Conservation (phyloP, 2,329 filamentous ascomycete species). For the Emericellopsis cladophorae region DNA sequence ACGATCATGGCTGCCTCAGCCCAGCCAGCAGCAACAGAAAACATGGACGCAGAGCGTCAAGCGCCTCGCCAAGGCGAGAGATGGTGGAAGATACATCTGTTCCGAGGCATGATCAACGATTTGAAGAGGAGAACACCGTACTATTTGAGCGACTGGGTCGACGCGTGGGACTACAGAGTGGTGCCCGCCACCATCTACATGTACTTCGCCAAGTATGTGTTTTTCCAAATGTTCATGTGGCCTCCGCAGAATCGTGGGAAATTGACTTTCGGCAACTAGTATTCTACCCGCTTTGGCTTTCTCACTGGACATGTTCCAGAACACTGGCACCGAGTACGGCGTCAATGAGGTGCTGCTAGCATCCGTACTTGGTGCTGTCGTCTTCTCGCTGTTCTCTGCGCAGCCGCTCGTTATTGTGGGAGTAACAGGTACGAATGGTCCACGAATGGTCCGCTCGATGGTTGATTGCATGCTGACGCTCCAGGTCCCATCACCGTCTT, state of each 20-base stretch:
- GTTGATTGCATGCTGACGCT: constrained; percentile 1
- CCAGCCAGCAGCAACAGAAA: too few relatives aligned
- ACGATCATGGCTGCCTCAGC: background rate
- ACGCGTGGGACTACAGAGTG: constrained; percentile 85
- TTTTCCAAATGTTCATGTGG: background rate
- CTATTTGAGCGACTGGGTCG: constrained; percentile 71
- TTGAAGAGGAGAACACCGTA: constrained; percentile 61
- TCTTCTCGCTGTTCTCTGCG: constrained; percentile 68
- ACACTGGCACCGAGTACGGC: constrained; percentile 72
- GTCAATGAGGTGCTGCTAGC: constrained; percentile 86
- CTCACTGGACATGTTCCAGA: constrained; percentile 86
- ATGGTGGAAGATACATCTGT: constrained; percentile 68
- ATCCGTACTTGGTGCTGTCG: constrained; percentile 69
- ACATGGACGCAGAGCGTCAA: background rate
- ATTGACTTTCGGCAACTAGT: constrained; percentile 27
- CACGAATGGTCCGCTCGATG: constrained; percentile 2
- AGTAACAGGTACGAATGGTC: constrained; percentile 52
- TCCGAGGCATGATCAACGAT: constrained; percentile 72
- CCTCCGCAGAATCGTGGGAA: background rate
- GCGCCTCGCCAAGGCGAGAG: constrained; percentile 4
- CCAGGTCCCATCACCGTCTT: constrained; percentile 81
- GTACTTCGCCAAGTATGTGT: constrained; percentile 79
- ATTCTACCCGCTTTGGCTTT: constrained; percentile 81
- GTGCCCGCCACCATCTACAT: constrained; percentile 82
- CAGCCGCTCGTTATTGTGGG: constrained; percentile 87